Percentiles rank a stretch among this genome's conserved stretches.
Conservation (phyloP, 371 early-diverging fungal species). For the Dentiscutata heterogama region DNA sequence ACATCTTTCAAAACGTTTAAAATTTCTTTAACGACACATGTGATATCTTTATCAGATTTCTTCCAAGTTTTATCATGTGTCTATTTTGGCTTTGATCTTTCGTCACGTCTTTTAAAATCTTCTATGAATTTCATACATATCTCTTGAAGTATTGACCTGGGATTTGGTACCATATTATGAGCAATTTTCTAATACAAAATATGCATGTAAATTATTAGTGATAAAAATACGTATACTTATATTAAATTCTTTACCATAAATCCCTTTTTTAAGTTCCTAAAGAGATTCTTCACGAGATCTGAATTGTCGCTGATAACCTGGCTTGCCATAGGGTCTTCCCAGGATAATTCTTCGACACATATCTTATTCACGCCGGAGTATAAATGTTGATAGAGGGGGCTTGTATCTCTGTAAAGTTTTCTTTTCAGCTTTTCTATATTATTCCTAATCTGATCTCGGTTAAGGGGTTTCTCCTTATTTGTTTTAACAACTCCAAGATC, state of each 20-base stretch:
- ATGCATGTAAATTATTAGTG: neutral
- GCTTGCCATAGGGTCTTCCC: neutral
- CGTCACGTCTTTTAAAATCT: slow-evolving; percentile 7
- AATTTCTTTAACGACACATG: slow-evolving; percentile 23
- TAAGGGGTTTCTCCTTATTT: slow-evolving; percentile 35
- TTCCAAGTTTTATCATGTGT: slow-evolving; percentile 32
- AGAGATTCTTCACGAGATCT: no score
- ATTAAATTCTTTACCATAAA: slow-evolving; percentile 15
- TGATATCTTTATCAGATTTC: neutral
- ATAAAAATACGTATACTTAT: neutral
- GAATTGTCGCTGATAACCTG: no score
- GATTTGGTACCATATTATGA: neutral
- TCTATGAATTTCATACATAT: slow-evolving; percentile 22
- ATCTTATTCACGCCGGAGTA: slow-evolving; percentile 4
- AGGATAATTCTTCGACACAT: slow-evolving; percentile 15
- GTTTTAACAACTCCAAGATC: slow-evolving; percentile 27
- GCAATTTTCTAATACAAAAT: slow-evolving; percentile 17
- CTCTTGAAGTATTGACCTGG: slow-evolving; percentile 16
- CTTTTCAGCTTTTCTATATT: neutral
- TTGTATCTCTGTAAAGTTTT: slow-evolving; percentile 14
- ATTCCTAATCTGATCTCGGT: slow-evolving; percentile 3
- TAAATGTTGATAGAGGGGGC: slow-evolving; percentile 25
- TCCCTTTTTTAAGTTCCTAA: slow-evolving; percentile 1
- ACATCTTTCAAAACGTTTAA: slow-evolving; percentile 22
- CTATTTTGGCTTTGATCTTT: neutral